phyloP scores from a whole-genome alignment of 371 early-diverging fungal genomes.

The Circinella umbellata region DNA sequence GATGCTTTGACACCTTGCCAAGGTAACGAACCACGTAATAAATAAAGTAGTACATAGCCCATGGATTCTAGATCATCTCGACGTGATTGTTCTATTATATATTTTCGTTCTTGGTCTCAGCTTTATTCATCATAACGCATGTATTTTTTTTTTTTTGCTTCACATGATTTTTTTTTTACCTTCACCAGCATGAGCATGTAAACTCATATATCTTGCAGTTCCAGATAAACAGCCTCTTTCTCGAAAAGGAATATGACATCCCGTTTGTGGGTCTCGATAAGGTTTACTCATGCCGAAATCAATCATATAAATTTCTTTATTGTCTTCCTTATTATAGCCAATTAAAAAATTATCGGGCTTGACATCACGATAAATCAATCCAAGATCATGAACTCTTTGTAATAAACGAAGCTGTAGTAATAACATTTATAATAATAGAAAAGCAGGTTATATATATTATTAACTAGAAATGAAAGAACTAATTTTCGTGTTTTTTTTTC shows the following conservation, averaged over 20 bases:
- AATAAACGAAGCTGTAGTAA: slow-evolving; percentile 42
- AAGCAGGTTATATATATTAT: too few species aligned
- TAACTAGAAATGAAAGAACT: too few species aligned
- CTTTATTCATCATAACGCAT: too few species aligned
- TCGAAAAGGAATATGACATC: slow-evolving; percentile 94
- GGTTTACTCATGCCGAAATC: slow-evolving; percentile 99
- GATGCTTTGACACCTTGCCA: slow-evolving; percentile 99
- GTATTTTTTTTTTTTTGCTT: too few species aligned
- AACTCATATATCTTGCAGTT: slow-evolving; percentile 98
- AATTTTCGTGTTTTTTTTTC: neutral
- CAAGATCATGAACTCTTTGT: slow-evolving; percentile 69
- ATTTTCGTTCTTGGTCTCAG: too few species aligned
- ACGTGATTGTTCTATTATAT: slow-evolving; percentile 87
- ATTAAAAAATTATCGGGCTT: slow-evolving; percentile 98
- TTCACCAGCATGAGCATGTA: slow-evolving; percentile 97
- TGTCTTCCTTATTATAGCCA: slow-evolving; percentile 79
- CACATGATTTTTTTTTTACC: slow-evolving; percentile 45
- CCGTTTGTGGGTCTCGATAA: slow-evolving; percentile 93
- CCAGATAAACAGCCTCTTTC: slow-evolving; percentile 98
- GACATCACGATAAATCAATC: slow-evolving; percentile 64
- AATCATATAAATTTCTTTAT: slow-evolving; percentile 92
- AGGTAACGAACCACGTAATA: slow-evolving; percentile 96
- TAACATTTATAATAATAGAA: neutral
- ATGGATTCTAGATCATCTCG: slow-evolving; percentile 99
- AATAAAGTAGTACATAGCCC: slow-evolving; percentile 98